Conservation (phyloP, 768 basidiomycete species). For the Lyophyllum shimeji region DNA sequence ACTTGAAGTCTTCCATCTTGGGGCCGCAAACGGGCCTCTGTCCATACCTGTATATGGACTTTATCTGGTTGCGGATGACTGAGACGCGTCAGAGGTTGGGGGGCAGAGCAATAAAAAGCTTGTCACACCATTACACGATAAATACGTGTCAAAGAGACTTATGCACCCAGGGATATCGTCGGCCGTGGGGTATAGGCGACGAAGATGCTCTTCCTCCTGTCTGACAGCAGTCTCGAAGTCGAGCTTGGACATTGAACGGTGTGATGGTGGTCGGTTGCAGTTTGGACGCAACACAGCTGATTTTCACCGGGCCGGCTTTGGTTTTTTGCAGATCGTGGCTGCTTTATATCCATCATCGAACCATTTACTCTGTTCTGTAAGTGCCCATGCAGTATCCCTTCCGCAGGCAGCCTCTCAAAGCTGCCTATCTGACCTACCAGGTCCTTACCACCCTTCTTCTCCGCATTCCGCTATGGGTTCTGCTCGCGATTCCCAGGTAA, state of each 20-base stretch:
- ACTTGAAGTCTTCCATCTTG: conserved; percentile 93
- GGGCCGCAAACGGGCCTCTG: conserved; percentile 65
- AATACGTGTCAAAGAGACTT: conserved; percentile 68
- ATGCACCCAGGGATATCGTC: conserved; percentile 85
- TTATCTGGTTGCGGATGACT: conserved; percentile 82
- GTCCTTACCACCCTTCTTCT: conserved; percentile 38
- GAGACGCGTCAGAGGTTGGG: not conserved
- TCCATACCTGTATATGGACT: conserved; percentile 86
- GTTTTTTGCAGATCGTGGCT: not conserved
- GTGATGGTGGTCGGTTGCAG: conserved; percentile 37
- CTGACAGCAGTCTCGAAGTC: conserved; percentile 57
- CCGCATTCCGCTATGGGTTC: conserved; percentile 47
- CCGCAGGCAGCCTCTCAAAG: conserved; percentile 49
- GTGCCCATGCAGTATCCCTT: conserved; percentile 47
- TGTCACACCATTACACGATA: conserved; percentile 62
- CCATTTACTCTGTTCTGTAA: conserved; percentile 15
- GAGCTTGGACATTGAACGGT: conserved; percentile 28
- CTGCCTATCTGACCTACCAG: conserved; percentile 45
- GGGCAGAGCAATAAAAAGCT: conserved; percentile 12
- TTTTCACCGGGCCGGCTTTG: not conserved
- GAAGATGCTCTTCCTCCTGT: conserved; percentile 70
- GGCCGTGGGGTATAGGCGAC: conserved; percentile 64
- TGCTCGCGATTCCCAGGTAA: conserved; percentile 39
- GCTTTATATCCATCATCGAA: not conserved
- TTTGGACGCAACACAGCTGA: not conserved